Evolutionary conservation across 2,329 filamentous ascomycete species (phyloP).

Genomic region (Orbilia javanica): DNA sequence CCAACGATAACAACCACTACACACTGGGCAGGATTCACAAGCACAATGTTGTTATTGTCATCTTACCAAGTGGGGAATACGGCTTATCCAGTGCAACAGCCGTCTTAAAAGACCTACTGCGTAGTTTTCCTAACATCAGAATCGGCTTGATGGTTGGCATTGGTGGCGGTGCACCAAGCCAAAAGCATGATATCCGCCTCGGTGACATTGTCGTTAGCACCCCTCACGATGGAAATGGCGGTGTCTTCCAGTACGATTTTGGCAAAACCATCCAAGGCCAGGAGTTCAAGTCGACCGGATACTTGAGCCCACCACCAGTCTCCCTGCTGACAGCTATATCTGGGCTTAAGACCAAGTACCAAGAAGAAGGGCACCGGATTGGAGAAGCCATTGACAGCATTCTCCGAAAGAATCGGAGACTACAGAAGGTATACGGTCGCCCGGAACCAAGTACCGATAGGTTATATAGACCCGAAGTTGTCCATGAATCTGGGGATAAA

Average conservation of each 20-base stretch:
- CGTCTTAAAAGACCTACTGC: conserved; percentile 63
- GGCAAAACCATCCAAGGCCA: conserved; percentile 62
- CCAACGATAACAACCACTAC: conserved; percentile 63
- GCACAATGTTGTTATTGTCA: conserved; percentile 63
- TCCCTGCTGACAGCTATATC: background rate
- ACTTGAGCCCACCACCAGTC: background rate
- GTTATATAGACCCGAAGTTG: conserved; percentile 61
- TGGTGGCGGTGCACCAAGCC: conserved; percentile 60
- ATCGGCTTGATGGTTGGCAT: conserved; percentile 62
- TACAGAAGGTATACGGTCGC: conserved; percentile 60
- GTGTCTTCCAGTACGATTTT: conserved; percentile 64
- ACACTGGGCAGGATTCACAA: conserved; percentile 62
- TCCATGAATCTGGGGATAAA: background rate
- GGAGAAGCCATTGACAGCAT: background rate
- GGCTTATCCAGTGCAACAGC: conserved; percentile 63
- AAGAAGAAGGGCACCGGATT: background rate
- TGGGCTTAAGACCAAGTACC: background rate
- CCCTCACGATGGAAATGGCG: conserved; percentile 55
- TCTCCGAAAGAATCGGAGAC: conserved; percentile 3
- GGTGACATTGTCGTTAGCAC: conserved; percentile 64
- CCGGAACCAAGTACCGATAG: conserved; percentile 62
- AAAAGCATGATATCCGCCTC: conserved; percentile 64
- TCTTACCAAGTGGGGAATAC: conserved; percentile 62
- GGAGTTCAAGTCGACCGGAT: conserved; percentile 39
- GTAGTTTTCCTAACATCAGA: conserved; percentile 63